Evolutionary conservation across 164 flowering plant genomes (phyloP).

Genomic region (Sextonia rubra): DNA sequence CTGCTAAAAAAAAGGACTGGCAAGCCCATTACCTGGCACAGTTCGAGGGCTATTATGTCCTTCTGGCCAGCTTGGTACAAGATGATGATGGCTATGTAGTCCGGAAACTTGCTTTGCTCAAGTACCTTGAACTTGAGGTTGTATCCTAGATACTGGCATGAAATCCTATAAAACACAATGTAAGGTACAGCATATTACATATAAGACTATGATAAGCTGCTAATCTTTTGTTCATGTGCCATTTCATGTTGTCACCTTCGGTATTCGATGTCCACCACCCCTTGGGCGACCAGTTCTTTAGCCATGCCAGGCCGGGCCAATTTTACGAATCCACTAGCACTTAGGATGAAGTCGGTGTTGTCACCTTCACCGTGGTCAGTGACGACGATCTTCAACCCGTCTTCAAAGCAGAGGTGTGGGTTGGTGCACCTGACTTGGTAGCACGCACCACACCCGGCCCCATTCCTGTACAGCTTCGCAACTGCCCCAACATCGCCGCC

Average conservation of each 20-base stretch:
- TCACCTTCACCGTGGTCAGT: slow-evolving; percentile 85
- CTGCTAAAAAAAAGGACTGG: not conserved
- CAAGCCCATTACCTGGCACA: slow-evolving; percentile 56
- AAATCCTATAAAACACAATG: slow-evolving; percentile 24
- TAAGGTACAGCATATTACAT: not conserved
- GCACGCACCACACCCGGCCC: slow-evolving; percentile 85
- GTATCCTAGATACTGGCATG: slow-evolving; percentile 51
- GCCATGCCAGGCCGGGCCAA: slow-evolving; percentile 46
- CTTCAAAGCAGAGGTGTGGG: slow-evolving; percentile 43
- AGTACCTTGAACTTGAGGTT: slow-evolving; percentile 58
- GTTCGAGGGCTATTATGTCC: slow-evolving; percentile 49
- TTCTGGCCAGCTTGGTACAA: slow-evolving; percentile 53
- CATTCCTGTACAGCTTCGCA: slow-evolving; percentile 56
- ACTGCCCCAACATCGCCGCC: slow-evolving; percentile 64
- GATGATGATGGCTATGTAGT: slow-evolving; percentile 58
- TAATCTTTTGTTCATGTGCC: not conserved
- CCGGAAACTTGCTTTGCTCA: slow-evolving; percentile 55
- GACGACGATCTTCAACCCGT: slow-evolving; percentile 60
- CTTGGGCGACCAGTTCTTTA: slow-evolving; percentile 39
- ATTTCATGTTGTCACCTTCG: slow-evolving; percentile 21
- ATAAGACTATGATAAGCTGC: not conserved
- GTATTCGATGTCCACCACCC: slow-evolving; percentile 74
- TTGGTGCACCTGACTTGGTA: slow-evolving; percentile 81
- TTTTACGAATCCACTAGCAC: slow-evolving; percentile 44
- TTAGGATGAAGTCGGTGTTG: slow-evolving; percentile 76